Conservation (phyloP, 139 green algal genomes). For the Nannochloris sp. region DNA sequence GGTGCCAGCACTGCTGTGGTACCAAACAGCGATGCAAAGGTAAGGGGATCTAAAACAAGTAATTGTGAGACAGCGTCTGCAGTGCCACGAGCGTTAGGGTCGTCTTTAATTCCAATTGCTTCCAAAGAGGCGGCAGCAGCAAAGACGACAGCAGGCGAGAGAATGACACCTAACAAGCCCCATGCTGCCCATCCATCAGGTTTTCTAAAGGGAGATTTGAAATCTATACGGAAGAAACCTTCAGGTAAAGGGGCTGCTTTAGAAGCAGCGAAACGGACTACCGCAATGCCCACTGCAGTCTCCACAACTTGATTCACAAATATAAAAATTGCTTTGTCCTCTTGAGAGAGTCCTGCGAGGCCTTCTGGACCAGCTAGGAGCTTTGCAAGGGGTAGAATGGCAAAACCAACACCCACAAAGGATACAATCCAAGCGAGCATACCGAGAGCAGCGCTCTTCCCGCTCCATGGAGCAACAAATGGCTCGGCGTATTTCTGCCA, state of each 20-base stretch:
- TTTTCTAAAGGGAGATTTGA: conserved; percentile 47
- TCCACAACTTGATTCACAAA: conserved; percentile 49
- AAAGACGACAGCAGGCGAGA: conserved; percentile 57
- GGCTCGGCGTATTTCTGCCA: conserved; percentile 30
- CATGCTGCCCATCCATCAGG: conserved; percentile 67
- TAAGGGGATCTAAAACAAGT: conserved; percentile 53
- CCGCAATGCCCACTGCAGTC: conserved; percentile 39
- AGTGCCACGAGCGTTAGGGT: conserved; percentile 41
- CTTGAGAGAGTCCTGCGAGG: conserved; percentile 6
- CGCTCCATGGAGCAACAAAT: conserved; percentile 69
- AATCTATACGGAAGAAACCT: conserved; percentile 44
- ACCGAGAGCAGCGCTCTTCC: conserved; percentile 35
- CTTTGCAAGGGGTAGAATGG: conserved; percentile 49
- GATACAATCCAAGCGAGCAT: conserved; percentile 55
- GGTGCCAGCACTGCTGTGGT: conserved; percentile 62
- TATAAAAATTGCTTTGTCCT: conserved; percentile 28
- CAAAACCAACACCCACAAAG: conserved; percentile 62
- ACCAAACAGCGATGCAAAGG: conserved; percentile 48
- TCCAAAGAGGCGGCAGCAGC: conserved; percentile 16
- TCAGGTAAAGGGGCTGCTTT: conserved; percentile 17
- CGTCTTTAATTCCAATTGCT: background rate
- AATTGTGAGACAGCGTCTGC: conserved; percentile 68
- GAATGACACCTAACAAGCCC: conserved; percentile 52
- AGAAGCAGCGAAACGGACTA: conserved; percentile 29
- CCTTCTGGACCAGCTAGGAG: conserved; percentile 21